Percentiles rank a stretch among this genome's conserved stretches.
Evolutionary conservation across 257 asterid species (phyloP).

Genomic region (Thymus mandschuricus): DNA sequence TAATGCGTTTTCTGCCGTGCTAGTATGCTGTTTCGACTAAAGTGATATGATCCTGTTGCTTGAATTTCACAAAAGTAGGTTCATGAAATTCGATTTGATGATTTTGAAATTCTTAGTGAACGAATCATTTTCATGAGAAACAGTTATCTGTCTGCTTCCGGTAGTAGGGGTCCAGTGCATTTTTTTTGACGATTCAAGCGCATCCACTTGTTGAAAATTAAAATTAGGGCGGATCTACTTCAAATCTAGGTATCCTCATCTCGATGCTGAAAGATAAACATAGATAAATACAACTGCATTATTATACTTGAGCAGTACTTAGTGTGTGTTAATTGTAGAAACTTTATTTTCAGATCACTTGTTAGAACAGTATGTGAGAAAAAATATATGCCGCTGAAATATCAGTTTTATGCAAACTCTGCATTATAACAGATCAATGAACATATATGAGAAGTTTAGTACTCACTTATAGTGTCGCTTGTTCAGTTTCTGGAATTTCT

Average conservation of each 20-base stretch:
- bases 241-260: neutral
- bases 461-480: slow-evolving; percentile 5
- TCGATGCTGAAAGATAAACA: neutral
- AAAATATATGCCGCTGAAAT: neutral
- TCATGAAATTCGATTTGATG: neutral
- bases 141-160: neutral
- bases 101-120: neutral
- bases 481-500: slow-evolving; percentile 88
- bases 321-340: neutral
- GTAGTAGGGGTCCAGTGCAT: too few species aligned
- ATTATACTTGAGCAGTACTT: too few species aligned
- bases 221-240: neutral
- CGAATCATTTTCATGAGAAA: neutral
- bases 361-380: neutral
- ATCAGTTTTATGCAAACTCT: slow-evolving; percentile 21
- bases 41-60: neutral
- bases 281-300: too few species aligned
- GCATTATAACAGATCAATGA: slow-evolving; percentile 1
- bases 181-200: too few species aligned
- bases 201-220: neutral
- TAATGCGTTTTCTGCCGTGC: neutral
- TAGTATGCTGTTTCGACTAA: neutral
- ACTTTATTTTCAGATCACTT: neutral
- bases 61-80: neutral
- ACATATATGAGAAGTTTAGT: neutral